A percentile compares a stretch with the other conserved stretches of the same genome.
Evolutionary conservation across 2,329 filamentous ascomycete species (phyloP).

Genomic region (Hortaea werneckii): DNA sequence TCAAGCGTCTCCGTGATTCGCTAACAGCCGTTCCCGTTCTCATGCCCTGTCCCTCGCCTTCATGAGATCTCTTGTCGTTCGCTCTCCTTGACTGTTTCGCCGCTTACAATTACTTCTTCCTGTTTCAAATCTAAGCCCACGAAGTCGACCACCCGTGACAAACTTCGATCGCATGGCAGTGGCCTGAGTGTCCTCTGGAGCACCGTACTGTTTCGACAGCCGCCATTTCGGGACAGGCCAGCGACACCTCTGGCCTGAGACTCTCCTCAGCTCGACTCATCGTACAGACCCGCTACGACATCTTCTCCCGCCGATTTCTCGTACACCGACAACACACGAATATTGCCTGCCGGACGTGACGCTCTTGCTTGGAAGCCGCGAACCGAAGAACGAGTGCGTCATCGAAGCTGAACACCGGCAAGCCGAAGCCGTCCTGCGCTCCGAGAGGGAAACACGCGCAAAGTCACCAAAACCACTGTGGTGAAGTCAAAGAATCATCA

Average conservation of each 20-base stretch:
- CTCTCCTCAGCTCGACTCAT: too few relatives aligned
- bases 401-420: background rate
- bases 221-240: background rate
- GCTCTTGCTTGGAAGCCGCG: background rate
- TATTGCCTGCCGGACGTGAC: too few relatives aligned
- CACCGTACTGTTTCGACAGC: background rate
- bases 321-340: too few relatives aligned
- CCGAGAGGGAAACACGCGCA: background rate
- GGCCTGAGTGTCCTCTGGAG: background rate
- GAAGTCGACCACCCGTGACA: background rate
- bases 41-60: background rate
- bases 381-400: background rate
- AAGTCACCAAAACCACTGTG: background rate
- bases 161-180: background rate
- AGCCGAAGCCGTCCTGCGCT: background rate
- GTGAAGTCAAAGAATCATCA: background rate
- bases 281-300: too few relatives aligned
- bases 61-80: background rate
- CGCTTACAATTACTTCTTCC: background rate
- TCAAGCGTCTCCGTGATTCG: too few relatives aligned
- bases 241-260: background rate
- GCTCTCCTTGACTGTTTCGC: background rate
- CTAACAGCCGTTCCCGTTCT: too few relatives aligned
- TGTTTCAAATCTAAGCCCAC: background rate
- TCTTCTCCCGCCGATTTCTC: too few relatives aligned